Evolutionary conservation across 371 early-diverging fungal genomes (phyloP).

Genomic region (Syncephalastrum monosporum): DNA sequence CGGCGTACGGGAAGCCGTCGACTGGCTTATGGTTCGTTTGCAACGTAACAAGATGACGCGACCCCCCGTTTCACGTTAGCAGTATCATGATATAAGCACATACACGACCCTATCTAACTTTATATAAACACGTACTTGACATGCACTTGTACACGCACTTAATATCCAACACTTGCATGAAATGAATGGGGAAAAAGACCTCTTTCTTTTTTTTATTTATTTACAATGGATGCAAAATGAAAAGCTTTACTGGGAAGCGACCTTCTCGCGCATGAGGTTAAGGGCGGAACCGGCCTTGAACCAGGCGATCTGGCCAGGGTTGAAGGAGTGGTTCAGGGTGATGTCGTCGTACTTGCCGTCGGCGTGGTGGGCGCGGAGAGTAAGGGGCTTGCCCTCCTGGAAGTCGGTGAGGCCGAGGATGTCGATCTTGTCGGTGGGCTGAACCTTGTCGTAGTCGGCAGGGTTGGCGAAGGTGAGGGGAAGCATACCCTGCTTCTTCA

Average conservation of each 20-base stretch:
- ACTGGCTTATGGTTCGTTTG: conserved; percentile 81
- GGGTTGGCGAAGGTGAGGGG: conserved; percentile 93
- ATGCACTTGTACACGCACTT: too few relatives aligned
- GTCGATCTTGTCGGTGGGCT: conserved; percentile 68
- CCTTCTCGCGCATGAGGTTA: conserved; percentile 68
- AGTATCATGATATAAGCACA: too few relatives aligned
- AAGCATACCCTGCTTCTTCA: conserved; percentile 97
- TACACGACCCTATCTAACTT: too few relatives aligned
- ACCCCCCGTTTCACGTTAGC: conserved; percentile 69
- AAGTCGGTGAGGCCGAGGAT: conserved; percentile 77
- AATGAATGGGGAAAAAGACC: too few relatives aligned
- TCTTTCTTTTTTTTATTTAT: conserved; percentile 7
- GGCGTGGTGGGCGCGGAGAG: conserved; percentile 66
- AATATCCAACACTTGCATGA: too few relatives aligned
- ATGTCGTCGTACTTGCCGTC: conserved; percentile 82
- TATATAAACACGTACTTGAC: too few relatives aligned
- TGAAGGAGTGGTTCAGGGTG: conserved; percentile 94
- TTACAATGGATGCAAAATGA: background rate
- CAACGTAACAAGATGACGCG: conserved; percentile 77
- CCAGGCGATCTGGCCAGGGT: conserved; percentile 88
- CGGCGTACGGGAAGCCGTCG: conserved; percentile 83
- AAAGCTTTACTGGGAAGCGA: conserved; percentile 12
- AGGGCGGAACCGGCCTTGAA: conserved; percentile 95
- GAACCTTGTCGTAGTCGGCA: conserved; percentile 82
- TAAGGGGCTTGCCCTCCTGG: conserved; percentile 71